Percentiles rank a stretch among this genome's conserved stretches.
Evolutionary conservation across 129 eudicot genomes (phyloP).

Genomic region (Tanacetum coccineum): DNA sequence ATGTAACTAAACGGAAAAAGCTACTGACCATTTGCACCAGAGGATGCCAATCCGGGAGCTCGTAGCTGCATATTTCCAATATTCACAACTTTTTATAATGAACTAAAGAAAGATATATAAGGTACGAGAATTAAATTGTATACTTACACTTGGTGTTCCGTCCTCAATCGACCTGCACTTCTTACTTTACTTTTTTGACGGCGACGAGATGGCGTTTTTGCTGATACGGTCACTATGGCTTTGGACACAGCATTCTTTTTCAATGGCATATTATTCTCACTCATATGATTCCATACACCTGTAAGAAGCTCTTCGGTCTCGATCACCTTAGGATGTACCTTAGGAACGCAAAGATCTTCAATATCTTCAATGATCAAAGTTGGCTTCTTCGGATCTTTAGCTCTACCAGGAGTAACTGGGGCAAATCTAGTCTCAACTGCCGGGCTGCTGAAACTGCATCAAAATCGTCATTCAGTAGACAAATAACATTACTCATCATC

Average conservation of each 20-base stretch:
- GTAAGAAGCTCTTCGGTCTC: constrained; percentile 1
- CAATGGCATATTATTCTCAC: neutral
- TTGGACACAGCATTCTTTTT: constrained; percentile 12
- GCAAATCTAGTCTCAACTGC: neutral
- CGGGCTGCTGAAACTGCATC: neutral
- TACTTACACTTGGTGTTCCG: constrained; percentile 47
- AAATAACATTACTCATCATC: no score
- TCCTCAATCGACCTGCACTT: constrained; percentile 23
- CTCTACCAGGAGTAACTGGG: constrained; percentile 9
- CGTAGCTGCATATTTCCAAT: constrained; percentile 37
- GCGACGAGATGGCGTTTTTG: constrained; percentile 11
- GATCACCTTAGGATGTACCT: constrained; percentile 19
- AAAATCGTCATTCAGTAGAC: no score
- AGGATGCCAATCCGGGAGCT: constrained; percentile 53
- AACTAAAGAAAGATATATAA: neutral
- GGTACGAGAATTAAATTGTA: neutral
- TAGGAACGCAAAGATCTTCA: constrained; percentile 31
- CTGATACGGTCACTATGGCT: constrained; percentile 3
- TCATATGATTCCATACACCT: neutral
- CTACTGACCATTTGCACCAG: constrained; percentile 38
- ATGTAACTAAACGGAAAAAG: neutral
- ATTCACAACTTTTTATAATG: neutral
- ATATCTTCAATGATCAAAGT: constrained; percentile 21
- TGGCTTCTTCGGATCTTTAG: neutral
- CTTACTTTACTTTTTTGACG: neutral